A percentile compares a stretch with the other conserved stretches of the same genome.
These are phyloP conservation scores for Nannochloropsis gaditana DNA, from an alignment of 108 stramenopile genomes.

Conservation along the genomic window DNA sequence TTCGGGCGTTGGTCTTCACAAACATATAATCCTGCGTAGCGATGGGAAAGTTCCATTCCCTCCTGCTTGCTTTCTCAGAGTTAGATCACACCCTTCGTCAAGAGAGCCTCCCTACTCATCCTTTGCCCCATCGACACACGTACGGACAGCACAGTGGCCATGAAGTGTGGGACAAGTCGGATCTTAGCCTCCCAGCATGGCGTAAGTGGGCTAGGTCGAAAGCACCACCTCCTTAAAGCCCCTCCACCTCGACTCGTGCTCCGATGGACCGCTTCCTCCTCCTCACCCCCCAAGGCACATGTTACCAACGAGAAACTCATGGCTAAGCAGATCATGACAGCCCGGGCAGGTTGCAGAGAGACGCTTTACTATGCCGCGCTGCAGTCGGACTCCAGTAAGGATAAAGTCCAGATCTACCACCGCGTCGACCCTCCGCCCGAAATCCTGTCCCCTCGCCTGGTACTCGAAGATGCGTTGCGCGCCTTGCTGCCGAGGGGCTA, in stretches of 20 bases:
- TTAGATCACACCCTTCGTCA: no score
- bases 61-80: neutral
- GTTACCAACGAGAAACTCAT: neutral
- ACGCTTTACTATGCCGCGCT: neutral
- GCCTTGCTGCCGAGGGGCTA: slow-evolving; percentile 13
- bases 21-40: neutral
- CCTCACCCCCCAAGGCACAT: neutral
- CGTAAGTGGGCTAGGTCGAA: neutral
- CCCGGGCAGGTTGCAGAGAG: neutral
- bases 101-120: no score
- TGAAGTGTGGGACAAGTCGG: neutral
- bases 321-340: slow-evolving; percentile 20
- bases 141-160: no score
- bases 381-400: neutral
- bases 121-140: no score
- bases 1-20: neutral
- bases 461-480: neutral
- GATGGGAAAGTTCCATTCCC: neutral
- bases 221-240: neutral
- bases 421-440: slow-evolving; percentile 16
- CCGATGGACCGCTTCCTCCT: neutral
- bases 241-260: slow-evolving; percentile 8
- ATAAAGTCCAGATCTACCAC: neutral
- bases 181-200: neutral
- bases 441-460: neutral